Base-by-base conservation (phyloP, 202 grass and related monocot species). In the Tripidium arundinaceum region DNA sequence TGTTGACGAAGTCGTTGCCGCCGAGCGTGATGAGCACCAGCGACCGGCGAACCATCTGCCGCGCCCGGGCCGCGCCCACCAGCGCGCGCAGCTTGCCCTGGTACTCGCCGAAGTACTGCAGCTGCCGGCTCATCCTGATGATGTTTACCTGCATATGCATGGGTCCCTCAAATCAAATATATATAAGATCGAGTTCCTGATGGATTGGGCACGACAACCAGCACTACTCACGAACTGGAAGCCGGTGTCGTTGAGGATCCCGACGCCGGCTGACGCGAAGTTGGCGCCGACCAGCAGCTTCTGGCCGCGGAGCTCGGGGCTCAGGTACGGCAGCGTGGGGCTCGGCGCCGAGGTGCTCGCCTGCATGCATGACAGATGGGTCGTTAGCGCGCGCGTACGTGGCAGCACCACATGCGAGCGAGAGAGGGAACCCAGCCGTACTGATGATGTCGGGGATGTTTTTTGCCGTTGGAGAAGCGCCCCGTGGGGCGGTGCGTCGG, bases 161-260 rank as follows among this genome's bases (percentile, higher is more conserved):
- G n/a, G n/a, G n/a, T n/a, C n/a, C n/a, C n/a, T n/a, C n/a, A n/a
- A n/a, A n/a, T n/a, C n/a, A n/a, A n/a, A n/a, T n/a, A n/a, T n/a
- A n/a, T n/a, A n/a, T n/a, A n/a, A n/a, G n/a, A n/a, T n/a, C n/a
- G n/a, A n/a, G n/a, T n/a, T n/a, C n/a, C n/a, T n/a, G n/a, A n/a
- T n/a, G n/a, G n/a, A n/a, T n/a, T n/a, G n/a, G n/a, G n/a, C n/a
- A n/a, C n/a, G n/a, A n/a, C n/a, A n/a, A n/a, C n/a, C n/a, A n/a
- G n/a, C n/a, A n/a, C n/a, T n/a, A n/a, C n/a, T n/a, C 79, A 71
- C 82, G 50, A 98, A 98, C 75, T 98, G 95, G 63, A 94, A 83
- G 52, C 95, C 95, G 0, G 95, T 98, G 86, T 98, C 95, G 42
- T 98, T 98, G 65, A 98, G 95, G 65, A 98, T 98, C 41, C 95